Conservation (phyloP, 768 basidiomycete species). For the Sutorius australiensis region DNA sequence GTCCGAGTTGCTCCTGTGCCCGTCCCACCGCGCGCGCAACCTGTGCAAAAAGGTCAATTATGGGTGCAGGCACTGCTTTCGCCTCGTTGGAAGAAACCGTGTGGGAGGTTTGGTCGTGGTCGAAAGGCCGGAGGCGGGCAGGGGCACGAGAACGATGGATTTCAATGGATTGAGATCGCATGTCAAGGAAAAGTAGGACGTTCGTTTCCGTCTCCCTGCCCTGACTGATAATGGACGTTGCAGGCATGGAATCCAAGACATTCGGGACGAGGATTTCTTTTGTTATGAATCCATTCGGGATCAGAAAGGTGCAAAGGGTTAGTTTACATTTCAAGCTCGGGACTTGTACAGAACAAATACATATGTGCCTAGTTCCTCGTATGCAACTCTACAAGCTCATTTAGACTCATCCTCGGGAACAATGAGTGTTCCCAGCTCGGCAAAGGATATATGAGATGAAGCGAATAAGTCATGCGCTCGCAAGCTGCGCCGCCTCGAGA, state of each 20-base stretch:
- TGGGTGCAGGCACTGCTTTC: constrained; percentile 53
- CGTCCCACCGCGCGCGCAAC: constrained; percentile 18
- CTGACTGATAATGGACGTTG: constrained; percentile 6
- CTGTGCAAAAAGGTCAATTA: constrained; percentile 38
- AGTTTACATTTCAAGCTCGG: background rate
- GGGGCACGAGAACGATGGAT: constrained; percentile 31
- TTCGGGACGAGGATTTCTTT: constrained; percentile 57
- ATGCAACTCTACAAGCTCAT: background rate
- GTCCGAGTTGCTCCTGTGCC: constrained; percentile 16
- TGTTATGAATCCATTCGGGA: constrained; percentile 9
- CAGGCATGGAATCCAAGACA: constrained; percentile 47
- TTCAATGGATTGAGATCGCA: constrained; percentile 64
- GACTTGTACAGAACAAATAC: background rate
- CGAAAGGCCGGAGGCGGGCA: background rate
- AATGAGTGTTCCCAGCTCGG: constrained; percentile 26
- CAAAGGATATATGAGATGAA: constrained; percentile 24
- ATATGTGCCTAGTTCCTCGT: background rate
- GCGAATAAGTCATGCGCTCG: constrained; percentile 26
- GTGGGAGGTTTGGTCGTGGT: background rate
- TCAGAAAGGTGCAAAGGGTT: too few relatives aligned
- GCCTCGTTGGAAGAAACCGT: background rate
- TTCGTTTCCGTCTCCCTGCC: background rate
- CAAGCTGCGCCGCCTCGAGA: constrained; percentile 16
- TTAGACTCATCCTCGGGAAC: constrained; percentile 2
- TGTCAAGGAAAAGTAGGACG: constrained; percentile 54